Conservation (phyloP, 2,329 filamentous ascomycete species). For the Niveomyces coronatus region DNA sequence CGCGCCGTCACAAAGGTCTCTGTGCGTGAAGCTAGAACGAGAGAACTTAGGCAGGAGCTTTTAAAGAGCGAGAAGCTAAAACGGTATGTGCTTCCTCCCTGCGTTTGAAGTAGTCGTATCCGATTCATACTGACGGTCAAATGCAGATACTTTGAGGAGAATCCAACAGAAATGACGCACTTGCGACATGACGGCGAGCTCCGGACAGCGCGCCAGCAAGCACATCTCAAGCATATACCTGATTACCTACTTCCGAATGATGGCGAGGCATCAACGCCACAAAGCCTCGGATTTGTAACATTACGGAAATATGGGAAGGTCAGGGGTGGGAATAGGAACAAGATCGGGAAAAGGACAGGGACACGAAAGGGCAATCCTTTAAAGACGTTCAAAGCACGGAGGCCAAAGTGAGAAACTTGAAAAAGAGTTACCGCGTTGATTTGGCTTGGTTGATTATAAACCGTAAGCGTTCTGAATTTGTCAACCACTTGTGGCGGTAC, state of each 20-base stretch:
- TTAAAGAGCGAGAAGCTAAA: constrained; percentile 91
- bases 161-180: constrained; percentile 78
- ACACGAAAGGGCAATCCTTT: constrained; percentile 71
- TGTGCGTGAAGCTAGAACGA: constrained; percentile 77
- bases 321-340: constrained; percentile 34
- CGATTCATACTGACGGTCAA: neutral
- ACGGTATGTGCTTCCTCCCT: constrained; percentile 29
- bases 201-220: constrained; percentile 70
- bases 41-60: constrained; percentile 80
- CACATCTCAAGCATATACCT: constrained; percentile 87
- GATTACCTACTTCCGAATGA: constrained; percentile 82
- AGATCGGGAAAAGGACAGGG: constrained; percentile 34
- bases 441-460: too few relatives aligned
- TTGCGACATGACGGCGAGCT: constrained; percentile 85
- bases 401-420: constrained; percentile 26
- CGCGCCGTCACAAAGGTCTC: constrained; percentile 83
- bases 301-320: constrained; percentile 45
- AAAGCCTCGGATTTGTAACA: constrained; percentile 68
- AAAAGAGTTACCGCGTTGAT: constrained; percentile 5
- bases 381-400: constrained; percentile 70
- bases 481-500: too few relatives aligned
- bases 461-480: neutral
- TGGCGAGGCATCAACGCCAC: constrained; percentile 55
- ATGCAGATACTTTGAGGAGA: constrained; percentile 82
- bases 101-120: neutral